Evolutionary conservation across 2,329 filamentous ascomycete species (phyloP), one percentile per base, ranked within the genome.

Genomic region (Parascedosporium putredinis): DNA sequence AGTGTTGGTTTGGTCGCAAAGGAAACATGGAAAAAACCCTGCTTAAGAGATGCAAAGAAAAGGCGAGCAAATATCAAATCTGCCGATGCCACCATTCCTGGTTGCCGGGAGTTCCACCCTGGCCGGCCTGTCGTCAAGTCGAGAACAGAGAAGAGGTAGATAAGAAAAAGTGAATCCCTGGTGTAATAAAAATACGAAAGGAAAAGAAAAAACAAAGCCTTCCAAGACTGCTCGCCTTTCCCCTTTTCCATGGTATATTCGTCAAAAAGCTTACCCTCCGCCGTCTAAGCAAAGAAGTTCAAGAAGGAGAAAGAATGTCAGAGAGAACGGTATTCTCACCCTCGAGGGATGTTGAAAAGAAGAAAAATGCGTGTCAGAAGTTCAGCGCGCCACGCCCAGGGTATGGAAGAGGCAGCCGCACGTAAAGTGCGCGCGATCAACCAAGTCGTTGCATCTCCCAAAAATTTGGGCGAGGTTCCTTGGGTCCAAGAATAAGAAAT

Each of bases 11-110:
- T 38, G 34, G 33, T 24, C 25, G 20, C 46, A 34, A 14, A 31
- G 27, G 12, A 34, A 14, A n/a, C n/a, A n/a, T n/a, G n/a, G n/a
- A n/a, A 24, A 27, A 36, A 40, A 38, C 22, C 33, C 38, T 40
- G 33, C 33, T 38, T 25, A 48, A 40, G 22, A 38, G 43, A 49
- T 42, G 47, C 36, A 31, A 49, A n/a, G n/a, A n/a, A n/a, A 49
- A 6, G 36, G 42, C 25, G 42, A 45, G 42, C 47, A 49, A 43
- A 49, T 49, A 33, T 49, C 47, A 43, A 49, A 49, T 49, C 36
- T 49, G 47, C 36, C 47, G 23, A 29, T 49, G 47, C 47, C 47
- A 49, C 46, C 46, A 49, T 31, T 42, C 46, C 47, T 31, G 20
- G 36, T 29, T 49, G 34, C 47, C 16, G 36, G 34, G 34, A 49